Evolutionary conservation across 2,329 filamentous ascomycete genomes (phyloP), one percentile per base, ranked within the genome.

Genomic region (Cytospora leucostoma): DNA sequence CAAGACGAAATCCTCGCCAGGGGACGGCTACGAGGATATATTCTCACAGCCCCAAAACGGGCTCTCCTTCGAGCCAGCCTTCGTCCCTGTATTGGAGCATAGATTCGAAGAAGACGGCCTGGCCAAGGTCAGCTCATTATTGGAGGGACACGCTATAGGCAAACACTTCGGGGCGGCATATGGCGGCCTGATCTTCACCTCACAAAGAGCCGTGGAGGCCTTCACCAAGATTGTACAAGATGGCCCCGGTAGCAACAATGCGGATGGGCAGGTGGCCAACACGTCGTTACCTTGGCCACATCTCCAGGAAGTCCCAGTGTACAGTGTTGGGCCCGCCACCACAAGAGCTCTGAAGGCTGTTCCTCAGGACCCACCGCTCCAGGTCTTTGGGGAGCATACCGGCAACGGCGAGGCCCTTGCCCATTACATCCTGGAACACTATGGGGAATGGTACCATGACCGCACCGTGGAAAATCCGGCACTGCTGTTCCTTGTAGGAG

Each of bases 401-500:
- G 95, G 95, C 13, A 96, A 89, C 68, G 95, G 94, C 35, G 91
- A 94, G 67, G 86, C 84, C 2, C 83, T 99, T 34, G 89, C 93
- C 0, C 77, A 82, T 7, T 90, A 88, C 71, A 97, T 99, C 60
- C 80, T 96, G 7, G 77, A 87, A 2, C 90, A 97, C 73, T 96
- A 97, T 72, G 84, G 70, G 32, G 71, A 77, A 56, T 83, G 81
- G 79, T 82, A 85, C 67, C 67, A 71, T 40, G 73, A 73, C 44
- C 72, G 75, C 56, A 56, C 73, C 12, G 70, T 68, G 15, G 86
- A 86, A 69, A 87, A 84, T 0, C 83, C 86, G 0, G 84, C 89
- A 0, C 74, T 98, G 6, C 78, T 98, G 1, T 99, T 98, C 74
- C 83, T 96, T 15, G 93, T 96, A 0, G 95, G 95, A 21, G 94